These are phyloP conservation scores for Acanthamoeba healyi DNA, from an alignment of 208 protist species.

Conservation along the genomic window DNA sequence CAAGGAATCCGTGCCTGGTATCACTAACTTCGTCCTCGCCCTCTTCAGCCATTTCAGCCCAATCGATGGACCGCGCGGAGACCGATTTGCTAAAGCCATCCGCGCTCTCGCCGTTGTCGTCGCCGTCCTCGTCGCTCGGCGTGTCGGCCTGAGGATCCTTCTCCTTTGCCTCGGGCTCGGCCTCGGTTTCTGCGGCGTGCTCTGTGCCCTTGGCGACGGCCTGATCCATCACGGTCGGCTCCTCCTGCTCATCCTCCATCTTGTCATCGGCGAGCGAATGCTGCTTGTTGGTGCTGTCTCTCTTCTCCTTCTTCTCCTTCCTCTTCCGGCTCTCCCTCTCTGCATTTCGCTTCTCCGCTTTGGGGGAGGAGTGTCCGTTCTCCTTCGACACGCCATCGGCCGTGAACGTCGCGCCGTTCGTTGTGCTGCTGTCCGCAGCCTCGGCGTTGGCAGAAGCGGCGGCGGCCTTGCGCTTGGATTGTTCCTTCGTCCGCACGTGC, in stretches of 20 bases:
- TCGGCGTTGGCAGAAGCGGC: neutral
- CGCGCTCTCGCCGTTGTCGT: neutral
- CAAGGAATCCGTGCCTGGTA: neutral
- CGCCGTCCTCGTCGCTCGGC: slow-evolving; percentile 19
- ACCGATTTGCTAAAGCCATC: neutral
- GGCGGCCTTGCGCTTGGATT: neutral
- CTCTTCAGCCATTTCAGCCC: slow-evolving; percentile 49
- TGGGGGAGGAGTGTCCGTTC: neutral
- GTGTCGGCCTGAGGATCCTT: slow-evolving; percentile 1
- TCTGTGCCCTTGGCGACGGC: neutral
- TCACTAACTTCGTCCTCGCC: slow-evolving; percentile 35
- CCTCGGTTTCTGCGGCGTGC: neutral
- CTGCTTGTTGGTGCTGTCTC: neutral
- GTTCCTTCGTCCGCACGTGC: neutral
- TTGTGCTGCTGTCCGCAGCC: no score
- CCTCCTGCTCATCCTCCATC: neutral
- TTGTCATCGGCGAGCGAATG: neutral
- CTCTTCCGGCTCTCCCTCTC: neutral
- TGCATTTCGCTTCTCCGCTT: neutral
- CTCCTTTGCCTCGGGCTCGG: no score
- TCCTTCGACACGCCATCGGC: neutral
- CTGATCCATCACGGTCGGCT: neutral
- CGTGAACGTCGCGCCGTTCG: neutral
- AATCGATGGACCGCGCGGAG: neutral
- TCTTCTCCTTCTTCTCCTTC: neutral